Base-by-base conservation (phyloP, 129 eudicot genomes). In the Lonicera japonica region DNA sequence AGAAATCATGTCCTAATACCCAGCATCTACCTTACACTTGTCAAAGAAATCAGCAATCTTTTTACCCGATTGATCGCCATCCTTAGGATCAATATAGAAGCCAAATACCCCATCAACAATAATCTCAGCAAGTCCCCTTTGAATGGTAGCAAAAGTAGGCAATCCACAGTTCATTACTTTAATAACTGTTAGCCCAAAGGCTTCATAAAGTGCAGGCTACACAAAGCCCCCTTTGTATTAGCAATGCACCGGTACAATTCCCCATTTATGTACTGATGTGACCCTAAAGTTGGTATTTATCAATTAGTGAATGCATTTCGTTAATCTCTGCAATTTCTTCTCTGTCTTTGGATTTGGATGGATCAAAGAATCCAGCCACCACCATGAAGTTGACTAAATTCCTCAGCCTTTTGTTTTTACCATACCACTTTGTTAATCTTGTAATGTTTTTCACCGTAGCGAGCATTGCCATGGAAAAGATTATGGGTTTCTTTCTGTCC, bases 141-240 rank as follows among this genome's bases (percentile, higher is more conserved):
- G 88, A 68, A 77, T 78, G 1, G 95, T 90, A 0, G 86, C 97
- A 61, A 90, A 86, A n/a, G 95, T 86, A 9, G 97, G 97, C 53
- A 90, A 65, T 48, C 97, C 97, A 47, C 95, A 86, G 61, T 90
- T 90, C 92, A 90, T 86, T 55, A 95, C 95, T 69, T 89, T 95
- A 17, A 89, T 85, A 55, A 89, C 95, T 0, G 97, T 85, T 47
- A 89, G 47, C 45, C 97, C 97, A 51, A 90, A 90, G 38, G 97
- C 97, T 70, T 90, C 97, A 65, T 90, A 90, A 47, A 86, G 43
- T 16, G 97, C 97, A 16, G 97, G 97, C 74, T 90, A 95, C 68
- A 90, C 95, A 90, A 90, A 57, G 89, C 97, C 11, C 97, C 97
- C 43, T 70, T 86, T 2, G 92, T 86, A 67, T 90, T 95, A 0